Evolutionary conservation across 768 basidiomycete genomes (phyloP), one percentile per base, ranked within the genome.

Genomic region (Naganishia vishniacii): DNA sequence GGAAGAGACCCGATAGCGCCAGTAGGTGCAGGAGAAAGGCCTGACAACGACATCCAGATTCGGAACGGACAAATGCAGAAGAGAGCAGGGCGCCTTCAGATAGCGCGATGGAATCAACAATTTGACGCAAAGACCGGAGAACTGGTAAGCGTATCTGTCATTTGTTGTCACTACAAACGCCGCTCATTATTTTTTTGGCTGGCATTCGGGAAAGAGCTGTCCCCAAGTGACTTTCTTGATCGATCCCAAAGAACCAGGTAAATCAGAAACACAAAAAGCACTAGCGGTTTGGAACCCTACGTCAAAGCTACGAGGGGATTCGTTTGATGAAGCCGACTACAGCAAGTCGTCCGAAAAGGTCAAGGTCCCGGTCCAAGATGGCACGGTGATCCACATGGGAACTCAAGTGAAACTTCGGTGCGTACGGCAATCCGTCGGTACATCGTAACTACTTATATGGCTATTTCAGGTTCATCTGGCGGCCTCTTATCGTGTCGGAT

Each of bases 391-490:
- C 20, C 62, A 63, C 15, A 2, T 56, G 9, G 29, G 40, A 15
- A 42, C 53, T 28, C 28, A 26, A 16, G 40, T 51, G 3, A 63
- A 45, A 20, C 4, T 63, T 8, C 37, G 37, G 62, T 63, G 26
- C 28, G 62, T 53, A 5, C n/a, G n/a, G 41, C 20, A 42, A 16
- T 40, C 26, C 20, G 13, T 62, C 23, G 20, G 31, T 11, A 29
- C 6, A 12, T 3, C 16, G 4, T 18, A 25, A 25, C 9, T 23
- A 23, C 8, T 6, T 16, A 2, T 44, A 0, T 2, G 25, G 23
- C n/a, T 44, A 8, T 18, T 12, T 44, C 48, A 63, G 62, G 7
- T 63, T 63, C n/a, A 28, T 25, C 6, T 63, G 62, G 62, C 11
- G 42, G n/a, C 46, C 62, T 9, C 37, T 51, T 12, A 29, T 63